Base-by-base conservation (phyloP, 306 rosid species). In the Inga laurina region DNA sequence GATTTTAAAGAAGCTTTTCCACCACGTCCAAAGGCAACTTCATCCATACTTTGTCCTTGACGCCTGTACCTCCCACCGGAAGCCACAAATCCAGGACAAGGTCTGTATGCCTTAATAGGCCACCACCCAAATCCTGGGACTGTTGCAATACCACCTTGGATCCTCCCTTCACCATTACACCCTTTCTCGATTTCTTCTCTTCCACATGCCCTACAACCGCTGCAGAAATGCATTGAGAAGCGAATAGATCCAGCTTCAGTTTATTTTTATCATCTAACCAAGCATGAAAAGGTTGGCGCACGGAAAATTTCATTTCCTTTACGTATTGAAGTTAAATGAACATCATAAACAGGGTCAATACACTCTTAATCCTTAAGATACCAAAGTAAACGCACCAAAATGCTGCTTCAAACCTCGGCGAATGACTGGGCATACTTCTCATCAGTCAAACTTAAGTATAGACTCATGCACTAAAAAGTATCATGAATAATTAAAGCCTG, bases 51-150 rank as follows among this genome's bases (percentile, higher is more conserved):
- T 81, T 96, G 99, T 73, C 99, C 99, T 3, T 82, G 93, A 32
- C 99, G 86, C 82, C 83, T 86, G 70, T 96, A 96, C 74, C 95
- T 74, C 19, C 99, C 99, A 4, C 99, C 98, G 13, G 98, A 87
- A 12, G 92, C 94, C 74, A 96, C 72, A 73, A 96, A 94, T 15
- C 90, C 97, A 78, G 99, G 99, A 46, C 99, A 96, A 4, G 98
- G 99, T 78, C 97, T 89, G 83, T 92, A 96, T 78, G 99, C 99
- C 88, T 92, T 96, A 32, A 94, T 96, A 5, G 99, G 99, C 99
- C 99, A 96, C 99, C 99, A 96, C 2, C 98, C 99, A 87, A 96
- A 96, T 71, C 99, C 98, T 0, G 98, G 99, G 1, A 96, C 62
- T 4, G 97, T 92, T 39, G 98, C 99, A 78, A 96, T 96, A 46